Evolutionary conservation across 2,329 filamentous ascomycete species (phyloP), one percentile per base, ranked within the genome.

Genomic region (Calonectria honghensis): DNA sequence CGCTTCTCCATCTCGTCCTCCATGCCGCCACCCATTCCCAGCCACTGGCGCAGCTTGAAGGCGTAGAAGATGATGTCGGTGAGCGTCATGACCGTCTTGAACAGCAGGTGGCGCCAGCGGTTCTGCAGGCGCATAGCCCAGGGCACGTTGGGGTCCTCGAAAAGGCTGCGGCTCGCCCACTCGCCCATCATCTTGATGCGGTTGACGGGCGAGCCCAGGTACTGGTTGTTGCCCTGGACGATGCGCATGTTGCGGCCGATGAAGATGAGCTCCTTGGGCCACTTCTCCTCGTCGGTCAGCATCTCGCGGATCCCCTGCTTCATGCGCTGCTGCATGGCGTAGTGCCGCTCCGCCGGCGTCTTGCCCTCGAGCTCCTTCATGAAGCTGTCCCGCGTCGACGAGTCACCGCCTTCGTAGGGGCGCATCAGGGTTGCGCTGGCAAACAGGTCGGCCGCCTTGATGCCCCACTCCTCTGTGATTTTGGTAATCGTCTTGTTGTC

Each of bases 221-320:
- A 96, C 83, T 98, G 95, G 83, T 98, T 98, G 85, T 98, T 97
- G 7, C 93, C 95, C 85, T 98, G 96, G 2, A 98, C 96, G 81
- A 98, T 98, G 68, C 96, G 92, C 88, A 98, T 92, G 84, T 98
- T 98, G 50, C 96, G 91, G 1, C 95, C 95, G 79, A 98, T 96
- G 85, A 98, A 98, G 81, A 98, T 93, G 73, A 98, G 92, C 84
- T 98, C 96, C 82, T 94, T 94, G 6, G 96, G 96, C 93, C 95
- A 96, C 83, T 96, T 96, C 52, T 93, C 93, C 85, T 97, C 95
- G 84, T 98, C 95, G 11, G 92, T 92, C 9, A 98, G 90, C 73
- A 98, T 93, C 75, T 92, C 90, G 41, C 90, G 88, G 68, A 92
- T 86, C 1, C 89, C 90, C 75, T 95, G 91, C 83, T 94, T 94